A percentile compares a stretch with the other conserved stretches of the same genome.
Conservation (phyloP, 2,329 filamentous ascomycete species). For the Apiospora koreana region DNA sequence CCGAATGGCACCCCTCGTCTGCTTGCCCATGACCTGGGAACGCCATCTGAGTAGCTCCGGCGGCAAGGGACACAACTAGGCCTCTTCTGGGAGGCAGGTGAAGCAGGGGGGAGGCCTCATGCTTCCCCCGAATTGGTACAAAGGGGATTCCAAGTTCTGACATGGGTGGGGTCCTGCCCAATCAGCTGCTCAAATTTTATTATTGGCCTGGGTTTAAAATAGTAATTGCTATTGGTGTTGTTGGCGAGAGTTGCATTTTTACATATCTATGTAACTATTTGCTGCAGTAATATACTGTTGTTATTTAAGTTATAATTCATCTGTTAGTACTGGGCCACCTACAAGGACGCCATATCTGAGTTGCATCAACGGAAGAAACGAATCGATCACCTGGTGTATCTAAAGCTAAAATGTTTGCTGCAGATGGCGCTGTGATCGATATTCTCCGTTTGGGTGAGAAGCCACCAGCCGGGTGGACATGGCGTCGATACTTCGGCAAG, state of each 20-base stretch:
- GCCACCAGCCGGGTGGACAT: background rate
- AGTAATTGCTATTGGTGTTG: background rate
- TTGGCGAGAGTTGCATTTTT: background rate
- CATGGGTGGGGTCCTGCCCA: background rate
- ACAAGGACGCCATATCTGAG: background rate
- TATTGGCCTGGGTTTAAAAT: background rate
- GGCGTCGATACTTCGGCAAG: background rate
- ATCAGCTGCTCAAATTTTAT: background rate
- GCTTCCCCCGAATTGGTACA: background rate
- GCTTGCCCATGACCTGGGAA: background rate
- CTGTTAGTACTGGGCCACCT: background rate
- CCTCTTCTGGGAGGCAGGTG: background rate
- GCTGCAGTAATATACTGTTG: background rate
- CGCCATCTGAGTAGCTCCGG: background rate
- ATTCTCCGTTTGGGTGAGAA: background rate
- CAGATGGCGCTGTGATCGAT: background rate
- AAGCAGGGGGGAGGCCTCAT: slow-evolving; percentile 1
- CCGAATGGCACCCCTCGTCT: background rate
- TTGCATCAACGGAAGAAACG: background rate
- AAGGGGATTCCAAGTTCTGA: background rate
- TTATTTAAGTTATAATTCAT: background rate
- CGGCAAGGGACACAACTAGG: background rate
- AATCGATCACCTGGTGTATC: background rate
- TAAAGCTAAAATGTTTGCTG: background rate
- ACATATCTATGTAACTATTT: background rate